Conservation (phyloP, 768 basidiomycete genomes). For the Lentinula boryana region DNA sequence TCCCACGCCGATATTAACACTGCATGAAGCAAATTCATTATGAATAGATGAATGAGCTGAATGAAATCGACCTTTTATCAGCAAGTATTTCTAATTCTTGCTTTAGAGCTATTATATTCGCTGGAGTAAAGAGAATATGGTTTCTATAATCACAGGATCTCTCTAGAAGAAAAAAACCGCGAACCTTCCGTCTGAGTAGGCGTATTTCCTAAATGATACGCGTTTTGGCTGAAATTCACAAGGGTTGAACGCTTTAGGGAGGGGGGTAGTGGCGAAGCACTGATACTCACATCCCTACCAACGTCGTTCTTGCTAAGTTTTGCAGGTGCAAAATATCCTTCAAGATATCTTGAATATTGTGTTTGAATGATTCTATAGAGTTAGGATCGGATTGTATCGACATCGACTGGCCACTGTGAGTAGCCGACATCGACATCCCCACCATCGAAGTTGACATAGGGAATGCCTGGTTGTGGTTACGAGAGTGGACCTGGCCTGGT, state of each 20-base stretch:
- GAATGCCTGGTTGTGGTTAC: neutral
- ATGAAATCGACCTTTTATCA: neutral
- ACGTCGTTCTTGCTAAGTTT: neutral
- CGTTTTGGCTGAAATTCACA: neutral
- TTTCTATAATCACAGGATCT: neutral
- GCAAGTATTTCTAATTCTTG: neutral
- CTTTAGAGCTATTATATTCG: neutral
- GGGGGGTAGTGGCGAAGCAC: too few relatives aligned
- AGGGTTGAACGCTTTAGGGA: neutral
- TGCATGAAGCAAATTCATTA: neutral
- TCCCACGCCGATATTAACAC: conserved; percentile 1
- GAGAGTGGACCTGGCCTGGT: neutral
- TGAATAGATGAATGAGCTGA: neutral
- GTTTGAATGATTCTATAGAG: conserved; percentile 1
- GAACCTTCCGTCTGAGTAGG: conserved; percentile 3
- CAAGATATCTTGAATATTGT: conserved; percentile 2
- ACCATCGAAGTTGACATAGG: neutral
- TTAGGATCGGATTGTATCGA: neutral
- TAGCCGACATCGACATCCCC: neutral
- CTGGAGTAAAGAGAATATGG: neutral
- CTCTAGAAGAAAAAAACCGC: neutral
- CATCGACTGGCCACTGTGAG: neutral
- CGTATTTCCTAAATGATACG: conserved; percentile 3
- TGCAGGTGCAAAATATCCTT: neutral
- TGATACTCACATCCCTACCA: neutral